Evolutionary conservation across 140 eudicot genomes (phyloP), one percentile per base, ranked within the genome.

Genomic region (Cichorium intybus): DNA sequence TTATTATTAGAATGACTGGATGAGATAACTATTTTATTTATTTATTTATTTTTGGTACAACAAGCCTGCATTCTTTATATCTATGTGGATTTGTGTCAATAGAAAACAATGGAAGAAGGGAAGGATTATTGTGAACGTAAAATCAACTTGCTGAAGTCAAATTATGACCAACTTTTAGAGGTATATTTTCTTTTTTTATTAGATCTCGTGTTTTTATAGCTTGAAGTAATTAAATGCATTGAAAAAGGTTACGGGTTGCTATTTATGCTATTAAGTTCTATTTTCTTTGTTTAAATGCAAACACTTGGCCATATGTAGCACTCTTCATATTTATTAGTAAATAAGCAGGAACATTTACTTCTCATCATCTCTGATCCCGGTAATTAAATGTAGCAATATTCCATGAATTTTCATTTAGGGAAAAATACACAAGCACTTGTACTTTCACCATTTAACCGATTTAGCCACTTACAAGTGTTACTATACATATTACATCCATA

Each of bases 51-150:
- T n/a, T n/a, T n/a, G n/a, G n/a, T n/a, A n/a, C n/a, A n/a, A n/a
- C n/a, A n/a, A n/a, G n/a, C n/a, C n/a, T n/a, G n/a, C n/a, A n/a
- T n/a, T 41, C 23, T 21, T 27, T 10, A 28, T 74, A 24, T 24
- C 6, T 68, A 0, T 45, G 54, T 69, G 56, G 34, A 33, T 31
- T 6, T 48, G 53, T 49, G 31, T 43, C 24, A 39, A 59, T 71
- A 93, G 99, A 93, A 89, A 93, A 93, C 95, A 11, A 93, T 89
- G 99, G 75, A 45, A 16, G 97, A 93, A 77, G 99, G 97, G 20
- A 93, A 93, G 74, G 80, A 93, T 59, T 89, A 93, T 21, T 93
- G 97, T 64, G 97, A 89, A 75, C 93, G 99, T 6, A 93, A 93
- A 77, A 93, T 93, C 68, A 79, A 82, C 82, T 71, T 89, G 85